Conservation (phyloP, 352 stramenopile genomes). For the Elongisporangium prolatum region DNA sequence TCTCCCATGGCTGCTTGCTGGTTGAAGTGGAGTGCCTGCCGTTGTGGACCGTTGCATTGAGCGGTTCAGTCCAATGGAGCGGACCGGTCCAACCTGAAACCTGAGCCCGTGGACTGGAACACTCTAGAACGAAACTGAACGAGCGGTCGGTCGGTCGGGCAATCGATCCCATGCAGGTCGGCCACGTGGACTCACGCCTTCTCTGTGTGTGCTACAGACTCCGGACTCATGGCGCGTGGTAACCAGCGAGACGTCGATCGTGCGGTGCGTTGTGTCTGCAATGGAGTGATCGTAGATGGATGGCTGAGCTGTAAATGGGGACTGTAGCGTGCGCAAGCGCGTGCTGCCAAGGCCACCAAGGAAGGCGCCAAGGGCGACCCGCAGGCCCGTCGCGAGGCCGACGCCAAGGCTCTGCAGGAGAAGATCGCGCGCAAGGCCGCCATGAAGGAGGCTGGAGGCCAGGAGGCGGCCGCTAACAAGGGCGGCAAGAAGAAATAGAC, state of each 20-base stretch:
- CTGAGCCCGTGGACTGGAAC: background rate
- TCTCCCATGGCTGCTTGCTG: no score
- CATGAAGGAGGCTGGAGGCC: conserved; percentile 47
- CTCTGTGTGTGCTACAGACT: background rate
- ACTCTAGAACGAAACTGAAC: background rate
- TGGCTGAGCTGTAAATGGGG: background rate
- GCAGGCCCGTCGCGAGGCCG: conserved; percentile 54
- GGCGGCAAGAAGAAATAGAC: conserved; percentile 32
- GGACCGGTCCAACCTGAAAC: background rate
- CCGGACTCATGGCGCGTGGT: conserved; percentile 55
- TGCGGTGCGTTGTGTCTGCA: conserved; percentile 30
- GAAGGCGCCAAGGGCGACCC: conserved; percentile 40
- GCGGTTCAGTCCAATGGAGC: background rate
- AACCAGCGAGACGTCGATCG: conserved; percentile 78
- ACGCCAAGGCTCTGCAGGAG: conserved; percentile 76
- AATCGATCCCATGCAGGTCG: background rate
- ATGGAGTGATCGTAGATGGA: background rate
- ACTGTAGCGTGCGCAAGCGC: conserved; percentile 65
- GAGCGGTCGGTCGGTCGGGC: background rate
- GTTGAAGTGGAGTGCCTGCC: background rate
- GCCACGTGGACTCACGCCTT: background rate
- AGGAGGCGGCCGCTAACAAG: conserved; percentile 12
- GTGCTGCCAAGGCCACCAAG: conserved; percentile 46
- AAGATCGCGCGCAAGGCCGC: conserved; percentile 77
- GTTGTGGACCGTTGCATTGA: background rate